Base-by-base conservation (phyloP, 176 grass and related monocot species). In the Ampelocalamus luodianensis region DNA sequence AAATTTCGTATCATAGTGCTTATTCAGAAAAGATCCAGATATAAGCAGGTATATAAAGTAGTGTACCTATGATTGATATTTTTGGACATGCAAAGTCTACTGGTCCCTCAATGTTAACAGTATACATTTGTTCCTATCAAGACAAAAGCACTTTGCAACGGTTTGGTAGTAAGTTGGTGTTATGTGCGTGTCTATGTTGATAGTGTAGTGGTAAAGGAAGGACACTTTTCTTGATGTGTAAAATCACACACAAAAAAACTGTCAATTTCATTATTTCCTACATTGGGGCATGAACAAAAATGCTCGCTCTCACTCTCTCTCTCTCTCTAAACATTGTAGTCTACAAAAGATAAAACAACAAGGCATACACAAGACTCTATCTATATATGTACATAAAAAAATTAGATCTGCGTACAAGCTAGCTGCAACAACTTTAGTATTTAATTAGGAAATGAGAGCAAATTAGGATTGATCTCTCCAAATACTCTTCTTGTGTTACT, bases 91-190 rank as follows among this genome's bases (percentile, higher is more conserved):
- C 27, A 73, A 79, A 87, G 65, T 82, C 54, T 18, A 29, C 20
- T 24, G 58, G 66, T 77, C 75, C 59, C 48, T 90, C 70, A 74
- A 10, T 72, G 38, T 53, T 82, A 86, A 78, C 49, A 76, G 69
- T 66, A 80, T 81, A 61, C 34, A 59, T 76, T 83, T 87, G 68
- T 86, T 86, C 65, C 58, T 68, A 83, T 74, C n/a, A 79, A 87
- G 79, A 83, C 68, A 87, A 74, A 90, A 79, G 29, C 49, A 68
- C 74, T 83, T 91, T 87, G 76, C 12, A 84, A 84, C 12, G 32
- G 68, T 79, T 87, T 91, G 75, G 80, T 91, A 84, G 61, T 79
- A 72, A 83, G 85, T 90, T 76, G 85, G 64, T 80, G 82, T 84
- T 80, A 83, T 45, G 51, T 76, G 53, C 2, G 20, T 24, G 51